phyloP scores from a whole-genome alignment of 352 stramenopile genomes.

The Phytophthora hybrid region DNA sequence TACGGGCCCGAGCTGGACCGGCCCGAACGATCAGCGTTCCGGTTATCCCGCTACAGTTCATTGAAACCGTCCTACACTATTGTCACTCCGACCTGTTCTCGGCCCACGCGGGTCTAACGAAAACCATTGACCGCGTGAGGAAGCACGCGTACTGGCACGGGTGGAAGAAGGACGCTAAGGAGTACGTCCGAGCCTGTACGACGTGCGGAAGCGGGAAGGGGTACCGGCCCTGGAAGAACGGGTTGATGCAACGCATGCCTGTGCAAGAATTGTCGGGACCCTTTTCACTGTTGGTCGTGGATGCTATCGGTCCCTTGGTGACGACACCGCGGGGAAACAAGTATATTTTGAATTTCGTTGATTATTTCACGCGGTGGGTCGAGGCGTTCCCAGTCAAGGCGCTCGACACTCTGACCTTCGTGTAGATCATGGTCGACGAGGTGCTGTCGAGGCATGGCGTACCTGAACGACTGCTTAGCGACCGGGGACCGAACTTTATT shows the following conservation, averaged over 20 bases:
- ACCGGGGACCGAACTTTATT: constrained; percentile 4
- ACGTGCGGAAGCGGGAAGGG: not conserved
- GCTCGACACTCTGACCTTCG: too few relatives aligned
- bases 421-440: not conserved
- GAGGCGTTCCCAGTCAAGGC: not conserved
- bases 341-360: not conserved
- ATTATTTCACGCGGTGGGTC: not conserved
- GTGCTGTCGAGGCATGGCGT: constrained; percentile 1
- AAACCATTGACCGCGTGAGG: constrained; percentile 8
- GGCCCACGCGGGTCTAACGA: not conserved
- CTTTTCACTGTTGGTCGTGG: not conserved
- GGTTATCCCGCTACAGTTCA: not conserved
- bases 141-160: not conserved
- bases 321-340: not conserved
- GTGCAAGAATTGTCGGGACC: not conserved
- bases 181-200: not conserved
- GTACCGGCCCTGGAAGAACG: not conserved
- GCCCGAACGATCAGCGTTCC: constrained; percentile 3
- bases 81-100: constrained; percentile 18
- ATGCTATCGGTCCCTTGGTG: not conserved
- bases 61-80: constrained; percentile 19
- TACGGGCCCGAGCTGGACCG: not conserved
- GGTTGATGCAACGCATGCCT: constrained; percentile 13
- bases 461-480: not conserved
- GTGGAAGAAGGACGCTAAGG: not conserved